A percentile compares a stretch with the other conserved stretches of the same genome.
Evolutionary conservation across 2,329 filamentous ascomycete genomes (phyloP).

Genomic region (Torrubiella hemipterigena): DNA sequence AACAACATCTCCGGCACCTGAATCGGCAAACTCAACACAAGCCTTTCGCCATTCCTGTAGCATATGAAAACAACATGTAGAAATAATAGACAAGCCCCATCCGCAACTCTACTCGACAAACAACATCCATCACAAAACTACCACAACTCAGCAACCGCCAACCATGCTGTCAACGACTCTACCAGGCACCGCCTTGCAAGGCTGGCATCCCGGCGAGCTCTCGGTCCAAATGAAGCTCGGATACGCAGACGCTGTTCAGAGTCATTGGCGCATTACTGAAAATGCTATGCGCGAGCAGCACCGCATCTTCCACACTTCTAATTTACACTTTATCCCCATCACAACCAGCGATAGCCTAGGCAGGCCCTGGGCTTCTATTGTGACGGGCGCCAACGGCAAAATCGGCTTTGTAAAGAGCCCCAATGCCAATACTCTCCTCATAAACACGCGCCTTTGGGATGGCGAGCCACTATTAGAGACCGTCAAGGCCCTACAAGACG

Average conservation of each 20-base stretch:
- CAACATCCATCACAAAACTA: too few species aligned
- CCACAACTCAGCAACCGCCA: too few species aligned
- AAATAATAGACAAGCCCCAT: too few species aligned
- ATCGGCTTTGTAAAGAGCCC: conserved; percentile 1
- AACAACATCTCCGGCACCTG: too few species aligned
- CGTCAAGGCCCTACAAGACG: neutral
- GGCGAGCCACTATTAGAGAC: conserved; percentile 1
- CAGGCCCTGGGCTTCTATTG: neutral
- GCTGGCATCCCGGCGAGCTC: conserved; percentile 1
- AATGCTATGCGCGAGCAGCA: conserved; percentile 2
- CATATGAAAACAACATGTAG: too few species aligned
- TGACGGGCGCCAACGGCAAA: neutral
- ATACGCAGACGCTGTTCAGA: neutral
- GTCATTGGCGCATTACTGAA: neutral
- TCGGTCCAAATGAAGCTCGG: conserved; percentile 1
- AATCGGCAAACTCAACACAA: too few species aligned
- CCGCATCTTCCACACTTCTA: conserved; percentile 1
- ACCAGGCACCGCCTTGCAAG: conserved; percentile 1
- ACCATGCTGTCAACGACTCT: too few species aligned
- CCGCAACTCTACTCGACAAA: too few species aligned
- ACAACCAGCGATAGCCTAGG: conserved; percentile 1
- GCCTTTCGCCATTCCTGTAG: too few species aligned
- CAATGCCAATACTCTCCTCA: neutral
- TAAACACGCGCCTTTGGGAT: neutral
- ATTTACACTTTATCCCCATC: conserved; percentile 1